A percentile compares a stretch with the other conserved stretches of the same genome.
Conservation (phyloP, 2,329 filamentous ascomycete genomes). For the Tolypocladium ovalisporum region DNA sequence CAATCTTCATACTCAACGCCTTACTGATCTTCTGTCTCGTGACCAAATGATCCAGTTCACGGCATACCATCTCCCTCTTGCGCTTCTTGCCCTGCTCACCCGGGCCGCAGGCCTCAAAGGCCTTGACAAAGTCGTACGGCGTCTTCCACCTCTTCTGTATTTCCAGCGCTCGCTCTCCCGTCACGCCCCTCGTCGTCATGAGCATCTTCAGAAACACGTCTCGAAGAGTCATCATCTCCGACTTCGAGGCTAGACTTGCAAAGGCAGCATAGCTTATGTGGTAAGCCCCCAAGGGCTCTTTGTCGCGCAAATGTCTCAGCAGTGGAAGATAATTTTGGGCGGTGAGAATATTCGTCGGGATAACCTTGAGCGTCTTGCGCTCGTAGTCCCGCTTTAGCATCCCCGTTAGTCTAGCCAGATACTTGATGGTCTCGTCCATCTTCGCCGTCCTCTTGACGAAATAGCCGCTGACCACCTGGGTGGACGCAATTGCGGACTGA, state of each 20-base stretch:
- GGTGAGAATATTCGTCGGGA: slow-evolving; percentile 55
- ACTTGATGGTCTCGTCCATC: slow-evolving; percentile 68
- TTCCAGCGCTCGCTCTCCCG: slow-evolving; percentile 67
- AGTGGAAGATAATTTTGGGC: slow-evolving; percentile 55
- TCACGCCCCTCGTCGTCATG: slow-evolving; percentile 67
- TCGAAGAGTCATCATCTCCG: slow-evolving; percentile 59
- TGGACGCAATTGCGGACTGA: slow-evolving; percentile 62
- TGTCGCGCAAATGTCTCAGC: slow-evolving; percentile 45
- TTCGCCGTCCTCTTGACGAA: slow-evolving; percentile 68
- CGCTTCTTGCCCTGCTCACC: slow-evolving; percentile 41
- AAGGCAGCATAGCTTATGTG: slow-evolving; percentile 63
- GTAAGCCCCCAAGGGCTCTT: slow-evolving; percentile 37
- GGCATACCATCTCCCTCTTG: slow-evolving; percentile 49
- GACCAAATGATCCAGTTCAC: slow-evolving; percentile 44
- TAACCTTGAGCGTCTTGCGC: slow-evolving; percentile 43
- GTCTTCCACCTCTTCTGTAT: slow-evolving; percentile 73
- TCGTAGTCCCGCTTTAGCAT: slow-evolving; percentile 58
- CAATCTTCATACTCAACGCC: slow-evolving; percentile 55
- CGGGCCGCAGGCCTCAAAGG: slow-evolving; percentile 45
- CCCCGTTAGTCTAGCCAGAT: slow-evolving; percentile 61
- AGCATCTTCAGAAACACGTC: slow-evolving; percentile 78
- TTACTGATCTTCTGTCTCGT: slow-evolving; percentile 60
- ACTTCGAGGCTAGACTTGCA: slow-evolving; percentile 62
- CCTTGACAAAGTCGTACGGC: slow-evolving; percentile 59
- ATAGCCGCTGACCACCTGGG: slow-evolving; percentile 68